A percentile compares a stretch with the other conserved stretches of the same genome.
Evolutionary conservation across 2,329 filamentous ascomycete genomes (phyloP).

Genomic region (Dryadomyces quercus-mongolicae): DNA sequence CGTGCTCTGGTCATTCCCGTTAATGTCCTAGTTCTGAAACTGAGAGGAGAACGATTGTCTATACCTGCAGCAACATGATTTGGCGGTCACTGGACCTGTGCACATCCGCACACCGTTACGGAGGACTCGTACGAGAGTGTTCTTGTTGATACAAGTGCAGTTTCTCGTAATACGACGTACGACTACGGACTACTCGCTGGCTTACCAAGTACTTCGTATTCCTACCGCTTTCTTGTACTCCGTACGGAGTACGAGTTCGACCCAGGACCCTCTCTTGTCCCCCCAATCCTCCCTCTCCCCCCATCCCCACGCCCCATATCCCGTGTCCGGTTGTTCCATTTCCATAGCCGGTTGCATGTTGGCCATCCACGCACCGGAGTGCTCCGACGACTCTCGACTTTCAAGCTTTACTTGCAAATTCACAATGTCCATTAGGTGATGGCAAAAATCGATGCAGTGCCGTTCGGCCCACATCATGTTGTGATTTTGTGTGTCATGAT

Average conservation of each 20-base stretch:
- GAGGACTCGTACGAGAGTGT: not conserved
- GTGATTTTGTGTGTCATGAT: slow-evolving; percentile 1
- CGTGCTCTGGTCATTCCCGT: no score
- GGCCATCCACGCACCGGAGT: not conserved
- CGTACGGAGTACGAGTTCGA: not conserved
- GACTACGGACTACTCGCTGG: no score
- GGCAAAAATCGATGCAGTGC: not conserved
- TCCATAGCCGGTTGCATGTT: not conserved
- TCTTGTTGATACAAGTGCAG: no score
- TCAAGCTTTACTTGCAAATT: not conserved
- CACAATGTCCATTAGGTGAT: not conserved
- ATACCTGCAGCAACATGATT: not conserved
- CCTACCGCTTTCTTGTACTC: not conserved
- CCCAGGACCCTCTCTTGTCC: not conserved
- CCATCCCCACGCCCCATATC: no score
- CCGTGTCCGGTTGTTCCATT: not conserved
- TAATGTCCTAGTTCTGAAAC: not conserved
- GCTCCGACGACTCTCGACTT: not conserved
- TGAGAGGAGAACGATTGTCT: not conserved
- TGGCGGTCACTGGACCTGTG: not conserved
- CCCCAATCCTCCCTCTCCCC: not conserved
- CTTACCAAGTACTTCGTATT: no score
- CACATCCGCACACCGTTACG: not conserved
- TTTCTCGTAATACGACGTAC: no score
- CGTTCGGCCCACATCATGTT: not conserved